Base-by-base conservation (phyloP, 495 filamentous ascomycete genomes). In the Xylaria intraflava region DNA sequence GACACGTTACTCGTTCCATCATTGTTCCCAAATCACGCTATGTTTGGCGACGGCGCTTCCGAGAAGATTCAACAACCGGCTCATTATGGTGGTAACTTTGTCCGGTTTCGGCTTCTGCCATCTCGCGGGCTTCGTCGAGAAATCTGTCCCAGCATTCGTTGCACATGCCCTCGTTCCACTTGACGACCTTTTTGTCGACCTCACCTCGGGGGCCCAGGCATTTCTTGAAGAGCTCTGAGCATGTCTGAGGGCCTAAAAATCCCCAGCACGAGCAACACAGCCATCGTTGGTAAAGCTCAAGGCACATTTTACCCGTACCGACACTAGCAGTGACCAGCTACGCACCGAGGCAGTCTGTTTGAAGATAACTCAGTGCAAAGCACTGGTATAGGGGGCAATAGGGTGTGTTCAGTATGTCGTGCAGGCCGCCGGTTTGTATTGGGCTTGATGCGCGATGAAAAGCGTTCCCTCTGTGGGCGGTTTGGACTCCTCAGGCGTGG, bases 111-210 rank as follows among this genome's bases (percentile, higher is more conserved):
- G 61, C 62, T 3, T 65, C 62, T 1, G 61, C 64, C 64, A 66
- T 66, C 55, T 66, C 64, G 16, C 59, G 60, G 17, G 61, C 61
- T 53, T 66, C 64, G 29, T 62, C 50, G 29, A 64, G 44, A 22
- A 64, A 62, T 30, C 64, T 60, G 22, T 66, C 64, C 64, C 64
- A 66, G 45, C 64, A 66, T 35, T 66, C 64, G 14, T 64, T 62
- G 22, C 64, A 66, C 64, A 66, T 64, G n/a, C 64, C 61, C 0
- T 66, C 64, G 22, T 66, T 66, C 64, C 64, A 66, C 48, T 62
- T 61, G 17, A 66, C 48, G 17, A 66, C 52, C 38, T 55, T 56
- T 50, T 66, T 66, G 49, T 66, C 64, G 40, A 60, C 40, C 24
- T 64, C 58, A 36, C 64, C 64, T 59, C 64, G 60, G 1, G 64